Evolutionary conservation across 768 basidiomycete genomes (phyloP).

Genomic region (Sarcodon sp.): DNA sequence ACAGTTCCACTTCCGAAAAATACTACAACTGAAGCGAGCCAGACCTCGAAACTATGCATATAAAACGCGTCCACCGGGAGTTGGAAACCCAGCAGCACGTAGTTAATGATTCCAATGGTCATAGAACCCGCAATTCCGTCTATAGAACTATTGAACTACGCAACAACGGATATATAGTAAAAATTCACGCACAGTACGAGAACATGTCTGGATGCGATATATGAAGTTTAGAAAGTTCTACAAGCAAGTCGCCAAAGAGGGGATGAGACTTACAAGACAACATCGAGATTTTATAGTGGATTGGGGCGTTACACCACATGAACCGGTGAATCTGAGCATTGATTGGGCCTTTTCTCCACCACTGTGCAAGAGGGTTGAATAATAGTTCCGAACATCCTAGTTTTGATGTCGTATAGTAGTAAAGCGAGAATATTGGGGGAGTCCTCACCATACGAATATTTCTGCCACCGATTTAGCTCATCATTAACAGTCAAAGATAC

Average conservation of each 20-base stretch:
- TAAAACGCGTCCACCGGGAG: constrained; percentile 68
- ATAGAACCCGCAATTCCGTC: constrained; percentile 54
- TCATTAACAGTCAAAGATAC: constrained; percentile 84
- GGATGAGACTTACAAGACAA: constrained; percentile 27
- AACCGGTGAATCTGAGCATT: constrained; percentile 66
- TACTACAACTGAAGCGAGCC: constrained; percentile 64
- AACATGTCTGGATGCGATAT: constrained; percentile 22
- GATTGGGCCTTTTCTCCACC: constrained; percentile 76
- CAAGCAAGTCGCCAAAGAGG: not conserved
- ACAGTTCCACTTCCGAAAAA: constrained; percentile 66
- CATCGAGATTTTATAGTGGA: constrained; percentile 42
- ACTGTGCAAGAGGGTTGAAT: constrained; percentile 73
- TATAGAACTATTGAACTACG: constrained; percentile 3
- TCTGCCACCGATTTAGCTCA: constrained; percentile 89
- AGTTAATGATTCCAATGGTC: constrained; percentile 60
- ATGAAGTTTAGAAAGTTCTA: constrained; percentile 8
- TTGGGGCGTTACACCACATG: constrained; percentile 49
- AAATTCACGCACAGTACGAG: constrained; percentile 29
- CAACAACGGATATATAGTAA: not conserved
- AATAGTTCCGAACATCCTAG: constrained; percentile 52
- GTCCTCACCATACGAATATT: constrained; percentile 60
- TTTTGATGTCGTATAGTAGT: constrained; percentile 1
- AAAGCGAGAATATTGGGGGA: not conserved
- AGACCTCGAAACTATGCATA: constrained; percentile 72
- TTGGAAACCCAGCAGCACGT: constrained; percentile 59